phyloP scores from a whole-genome alignment of 768 basidiomycete genomes.

The Amanita subjunquillea region DNA sequence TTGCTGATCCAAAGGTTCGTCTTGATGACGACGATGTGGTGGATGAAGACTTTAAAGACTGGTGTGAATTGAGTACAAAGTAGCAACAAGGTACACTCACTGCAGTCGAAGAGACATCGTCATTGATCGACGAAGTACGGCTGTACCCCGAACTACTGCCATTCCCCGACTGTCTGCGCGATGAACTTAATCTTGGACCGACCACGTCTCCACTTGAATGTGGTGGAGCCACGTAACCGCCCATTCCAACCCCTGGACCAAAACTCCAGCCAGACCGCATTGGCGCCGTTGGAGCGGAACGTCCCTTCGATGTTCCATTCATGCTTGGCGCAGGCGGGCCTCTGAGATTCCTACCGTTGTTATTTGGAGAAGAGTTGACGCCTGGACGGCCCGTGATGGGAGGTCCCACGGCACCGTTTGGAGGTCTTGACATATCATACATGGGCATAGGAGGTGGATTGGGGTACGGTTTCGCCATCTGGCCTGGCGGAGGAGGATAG shows the following conservation, averaged over 20 bases:
- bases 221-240: slow-evolving; percentile 26
- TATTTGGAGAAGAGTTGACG: slow-evolving; percentile 13
- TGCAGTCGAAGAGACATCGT: slow-evolving; percentile 68
- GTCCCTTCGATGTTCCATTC: slow-evolving; percentile 21
- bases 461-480: slow-evolving; percentile 8
- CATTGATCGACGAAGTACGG: slow-evolving; percentile 46
- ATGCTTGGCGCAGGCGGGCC: slow-evolving; percentile 11
- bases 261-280: slow-evolving; percentile 57
- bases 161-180: slow-evolving; percentile 43
- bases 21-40: slow-evolving; percentile 74
- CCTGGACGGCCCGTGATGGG: slow-evolving; percentile 8
- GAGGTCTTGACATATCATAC: slow-evolving; percentile 17
- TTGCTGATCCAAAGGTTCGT: slow-evolving; percentile 62
- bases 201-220: slow-evolving; percentile 34
- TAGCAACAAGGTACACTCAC: slow-evolving; percentile 34
- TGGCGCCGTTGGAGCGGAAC: slow-evolving; percentile 20
- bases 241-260: slow-evolving; percentile 49
- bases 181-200: slow-evolving; percentile 54
- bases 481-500: slow-evolving; percentile 12
- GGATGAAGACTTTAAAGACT: slow-evolving; percentile 47
- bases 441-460: slow-evolving; percentile 13
- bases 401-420: slow-evolving; percentile 17
- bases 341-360: slow-evolving; percentile 14
- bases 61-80: slow-evolving; percentile 5
- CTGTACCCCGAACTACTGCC: slow-evolving; percentile 39